phyloP scores from a whole-genome alignment of 2,329 filamentous ascomycete genomes.

The Reticulascus tulasneorum region DNA sequence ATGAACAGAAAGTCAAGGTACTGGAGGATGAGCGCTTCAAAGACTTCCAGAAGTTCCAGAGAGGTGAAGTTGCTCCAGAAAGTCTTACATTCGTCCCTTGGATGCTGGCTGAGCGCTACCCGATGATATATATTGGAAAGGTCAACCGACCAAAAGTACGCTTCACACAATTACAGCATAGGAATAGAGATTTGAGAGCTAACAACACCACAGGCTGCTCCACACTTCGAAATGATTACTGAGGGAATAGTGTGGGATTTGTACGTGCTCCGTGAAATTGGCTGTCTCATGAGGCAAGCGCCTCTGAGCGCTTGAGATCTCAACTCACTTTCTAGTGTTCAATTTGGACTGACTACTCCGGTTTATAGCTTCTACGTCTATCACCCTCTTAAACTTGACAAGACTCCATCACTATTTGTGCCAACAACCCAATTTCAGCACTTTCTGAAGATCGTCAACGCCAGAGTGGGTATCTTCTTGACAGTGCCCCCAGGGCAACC shows the following conservation, averaged over 20 bases:
- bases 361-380: conserved; percentile 70
- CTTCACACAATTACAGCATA: neutral
- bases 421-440: conserved; percentile 60
- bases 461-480: conserved; percentile 48
- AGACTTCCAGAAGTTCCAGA: conserved; percentile 6
- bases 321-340: neutral
- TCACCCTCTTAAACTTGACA: conserved; percentile 39
- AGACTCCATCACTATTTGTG: conserved; percentile 62
- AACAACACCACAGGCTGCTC: conserved; percentile 28
- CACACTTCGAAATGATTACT: conserved; percentile 57
- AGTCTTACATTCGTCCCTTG: conserved; percentile 43
- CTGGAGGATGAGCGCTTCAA: conserved; percentile 7
- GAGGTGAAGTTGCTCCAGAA: conserved; percentile 18
- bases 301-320: neutral
- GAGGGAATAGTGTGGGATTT: conserved; percentile 67
- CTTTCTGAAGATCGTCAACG: conserved; percentile 64
- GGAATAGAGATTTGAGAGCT: conserved; percentile 4
- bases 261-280: conserved; percentile 47
- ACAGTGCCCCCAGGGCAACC: conserved; percentile 51
- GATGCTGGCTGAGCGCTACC: conserved; percentile 53
- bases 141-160: conserved; percentile 45
- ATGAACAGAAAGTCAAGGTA: too few relatives aligned
- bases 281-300: neutral
- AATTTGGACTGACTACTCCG: conserved; percentile 8
- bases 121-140: conserved; percentile 54